These are phyloP conservation scores for Ampelocalamus luodianensis DNA, from an alignment of 176 grass and related monocot species.

Conservation along the genomic window DNA sequence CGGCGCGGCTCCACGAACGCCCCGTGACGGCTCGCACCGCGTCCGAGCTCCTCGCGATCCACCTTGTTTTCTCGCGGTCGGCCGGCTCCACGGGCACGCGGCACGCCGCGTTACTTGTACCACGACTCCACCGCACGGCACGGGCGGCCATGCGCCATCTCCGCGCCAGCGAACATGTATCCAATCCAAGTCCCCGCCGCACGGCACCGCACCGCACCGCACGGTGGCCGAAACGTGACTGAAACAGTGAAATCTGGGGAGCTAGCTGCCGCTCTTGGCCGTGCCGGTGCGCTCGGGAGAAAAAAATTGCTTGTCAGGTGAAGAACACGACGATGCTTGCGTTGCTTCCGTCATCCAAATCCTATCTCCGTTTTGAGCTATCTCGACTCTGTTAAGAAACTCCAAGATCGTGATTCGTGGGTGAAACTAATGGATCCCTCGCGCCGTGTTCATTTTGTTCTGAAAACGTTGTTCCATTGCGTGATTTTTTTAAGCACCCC, in stretches of 20 bases:
- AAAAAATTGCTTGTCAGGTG: not conserved
- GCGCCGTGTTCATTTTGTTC: not conserved
- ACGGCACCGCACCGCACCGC: not conserved
- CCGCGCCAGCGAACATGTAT: not conserved
- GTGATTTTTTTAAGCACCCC: not conserved
- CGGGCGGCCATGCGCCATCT: not conserved
- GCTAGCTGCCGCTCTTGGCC: too few species aligned
- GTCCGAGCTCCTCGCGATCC: too few species aligned
- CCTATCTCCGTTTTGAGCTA: not conserved
- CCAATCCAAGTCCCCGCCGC: not conserved
- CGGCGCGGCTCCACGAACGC: too few species aligned
- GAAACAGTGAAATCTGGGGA: not conserved
- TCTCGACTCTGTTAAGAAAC: not conserved
- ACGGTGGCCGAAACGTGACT: not conserved
- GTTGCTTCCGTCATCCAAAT: not conserved
- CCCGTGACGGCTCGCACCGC: too few species aligned
- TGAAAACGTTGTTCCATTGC: too few species aligned
- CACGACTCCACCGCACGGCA: not conserved
- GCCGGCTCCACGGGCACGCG: not conserved
- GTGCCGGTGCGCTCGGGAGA: not conserved
- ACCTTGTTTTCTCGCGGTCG: not conserved
- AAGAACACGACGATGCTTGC: not conserved
- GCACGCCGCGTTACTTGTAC: not conserved
- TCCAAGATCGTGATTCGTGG: not conserved
- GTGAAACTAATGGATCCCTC: not conserved